Base-by-base conservation (phyloP, 2,329 filamentous ascomycete genomes). In the Colletotrichum melonis region DNA sequence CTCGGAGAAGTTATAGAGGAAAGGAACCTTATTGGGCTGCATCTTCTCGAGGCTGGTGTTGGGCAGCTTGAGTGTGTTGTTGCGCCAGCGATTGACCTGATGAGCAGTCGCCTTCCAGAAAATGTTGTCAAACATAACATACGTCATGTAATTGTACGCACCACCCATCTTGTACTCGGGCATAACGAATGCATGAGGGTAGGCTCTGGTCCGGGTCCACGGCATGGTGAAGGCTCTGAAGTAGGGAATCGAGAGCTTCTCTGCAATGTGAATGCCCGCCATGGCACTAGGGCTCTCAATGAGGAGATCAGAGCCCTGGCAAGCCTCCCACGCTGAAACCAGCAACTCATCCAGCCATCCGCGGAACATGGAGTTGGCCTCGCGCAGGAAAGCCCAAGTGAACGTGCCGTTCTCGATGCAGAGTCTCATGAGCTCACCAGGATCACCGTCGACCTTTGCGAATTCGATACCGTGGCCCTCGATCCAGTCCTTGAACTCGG, bases 201-300 rank as follows among this genome's bases (percentile, higher is more conserved):
- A 99, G 0, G 96, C 95, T 66, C 97, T 89, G 19, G 97, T 99
- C 62, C 95, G 92, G 0, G 97, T 98, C 97, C 97, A 99, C 0
- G 97, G 97, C 97, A 99, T 99, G 22, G 95, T 97, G 80, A 99
- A 99, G 0, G 95, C 96, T 69, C 97, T 92, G 86, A 98, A 98
- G 82, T 99, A 99, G 0, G 97, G 97, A 57, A 99, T 97, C 16
- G 91, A 88, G 2, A 99, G 88, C 28, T 95, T 95, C 84, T 99
- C 97, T 1, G 97, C 97, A 76, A 99, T 97, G 81, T 99, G 97
- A 67, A 99, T 98, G 30, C 97, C 97, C 0, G 93, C 95, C 97
- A 99, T 99, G 16, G 97, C 95, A 70, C 94, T 97, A 0, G 97
- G 97, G 59, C 94, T 97, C 81, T 99, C 97, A 74, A 99, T 98